A percentile compares a stretch with the other conserved stretches of the same genome.
Conservation (phyloP, 106 monocot genomes). For the Ottelia alismoides region DNA sequence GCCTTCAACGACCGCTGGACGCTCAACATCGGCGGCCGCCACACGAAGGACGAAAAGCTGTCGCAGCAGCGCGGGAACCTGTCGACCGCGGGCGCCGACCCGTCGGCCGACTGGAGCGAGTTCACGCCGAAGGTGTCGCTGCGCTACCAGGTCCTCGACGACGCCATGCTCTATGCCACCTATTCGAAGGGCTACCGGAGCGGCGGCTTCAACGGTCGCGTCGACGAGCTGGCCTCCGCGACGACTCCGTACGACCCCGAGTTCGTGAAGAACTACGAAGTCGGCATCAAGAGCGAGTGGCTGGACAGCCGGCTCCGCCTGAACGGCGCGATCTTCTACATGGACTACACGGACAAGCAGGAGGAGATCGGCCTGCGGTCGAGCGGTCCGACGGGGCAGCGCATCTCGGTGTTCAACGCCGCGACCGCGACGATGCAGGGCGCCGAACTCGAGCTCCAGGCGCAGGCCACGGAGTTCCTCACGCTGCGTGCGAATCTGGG, state of each 20-base stretch:
- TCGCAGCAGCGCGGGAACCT: no score
- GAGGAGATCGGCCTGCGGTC: neutral
- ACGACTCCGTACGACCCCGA: neutral
- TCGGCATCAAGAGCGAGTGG: constrained; percentile 1
- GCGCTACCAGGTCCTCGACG: neutral
- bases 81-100: no score
- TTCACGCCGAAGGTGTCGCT: neutral
- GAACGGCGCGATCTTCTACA: neutral
- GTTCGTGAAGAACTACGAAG: neutral
- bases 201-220: neutral
- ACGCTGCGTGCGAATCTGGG: neutral
- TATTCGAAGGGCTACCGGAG: neutral
- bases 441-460: neutral
- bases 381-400: neutral
- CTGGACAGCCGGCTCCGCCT: neutral
- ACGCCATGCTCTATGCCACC: neutral
- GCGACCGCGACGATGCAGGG: neutral
- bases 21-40: no score
- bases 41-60: no score
- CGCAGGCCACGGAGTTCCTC: neutral
- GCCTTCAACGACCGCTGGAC: no score
- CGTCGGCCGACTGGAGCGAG: neutral
- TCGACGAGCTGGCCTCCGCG: neutral
- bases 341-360: neutral
- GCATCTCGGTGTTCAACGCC: neutral